Evolutionary conservation across 495 filamentous ascomycete species (phyloP), one percentile per base, ranked within the genome.

Genomic region (Polyplosphaeria fusca): DNA sequence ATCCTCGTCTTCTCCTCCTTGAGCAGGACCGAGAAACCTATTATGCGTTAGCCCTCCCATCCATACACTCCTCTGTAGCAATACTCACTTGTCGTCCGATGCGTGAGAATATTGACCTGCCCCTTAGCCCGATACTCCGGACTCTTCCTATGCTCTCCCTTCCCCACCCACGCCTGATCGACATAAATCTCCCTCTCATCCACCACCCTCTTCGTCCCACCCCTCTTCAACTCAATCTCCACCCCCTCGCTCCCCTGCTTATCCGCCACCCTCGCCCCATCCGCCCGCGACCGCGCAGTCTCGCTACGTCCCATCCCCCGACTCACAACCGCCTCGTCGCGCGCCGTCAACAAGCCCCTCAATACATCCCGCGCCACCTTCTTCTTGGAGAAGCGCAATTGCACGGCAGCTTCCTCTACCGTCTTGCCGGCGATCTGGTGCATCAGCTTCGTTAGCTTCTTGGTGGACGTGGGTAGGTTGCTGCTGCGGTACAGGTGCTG

Each of bases 321-420:
- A 67, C 76, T 77, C 45, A 87, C 86, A 54, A 95, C 74, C 44
- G 93, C 93, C 62, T 80, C 70, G 67, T 92, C 85, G 55, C 83
- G 80, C 5, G 93, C 91, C 47, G 84, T 72, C 68, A 89, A 77
- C 16, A 98, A 76, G 71, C 93, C 87, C 61, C 78, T 79, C 51
- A 78, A 68, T 13, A 96, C 86, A 65, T 95, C 88, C 67, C 78
- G 76, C 11, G 93, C 89, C 44, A 83, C 88, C 78, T 89, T 91
- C 82, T 98, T 98, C 79, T 88, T 87, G 71, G 84, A 89, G 73
- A 91, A 96, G 30, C 85, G 82, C 92, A 98, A 96, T 79, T 98
- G 93, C 60, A 86, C 72, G 55, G 97, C 88, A 13, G 93, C 93
- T 26, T 98, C 92, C 38, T 88, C 89, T 63, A 98, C 76, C 24